Percentiles rank a stretch among this genome's conserved stretches.
Evolutionary conservation across 1,284 basidiomycete species (phyloP).

Genomic region (Fomitiporia mediterranea): DNA sequence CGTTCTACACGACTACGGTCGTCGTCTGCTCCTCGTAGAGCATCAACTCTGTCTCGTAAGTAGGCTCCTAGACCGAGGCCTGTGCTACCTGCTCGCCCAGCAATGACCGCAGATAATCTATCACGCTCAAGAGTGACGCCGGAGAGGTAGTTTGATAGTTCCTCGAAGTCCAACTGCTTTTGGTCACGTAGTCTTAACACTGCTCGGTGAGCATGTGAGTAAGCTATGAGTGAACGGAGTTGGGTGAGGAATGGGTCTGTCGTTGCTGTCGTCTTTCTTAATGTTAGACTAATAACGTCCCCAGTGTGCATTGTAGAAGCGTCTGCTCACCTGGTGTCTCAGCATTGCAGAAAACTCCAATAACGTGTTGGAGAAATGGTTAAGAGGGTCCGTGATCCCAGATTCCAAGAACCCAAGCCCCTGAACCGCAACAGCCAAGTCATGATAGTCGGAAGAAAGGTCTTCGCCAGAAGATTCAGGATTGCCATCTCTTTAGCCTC

Average conservation of each 20-base stretch:
- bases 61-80: constrained; percentile 86
- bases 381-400: constrained; percentile 94
- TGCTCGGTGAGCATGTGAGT: constrained; percentile 84
- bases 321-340: constrained; percentile 66
- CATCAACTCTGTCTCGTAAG: constrained; percentile 91
- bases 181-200: constrained; percentile 95
- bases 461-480: constrained; percentile 76
- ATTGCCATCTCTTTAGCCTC: constrained; percentile 78
- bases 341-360: constrained; percentile 87
- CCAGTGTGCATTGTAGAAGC: background rate
- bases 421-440: constrained; percentile 91
- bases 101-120: constrained; percentile 80
- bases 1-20: constrained; percentile 89
- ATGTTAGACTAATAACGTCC: constrained; percentile 34
- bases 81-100: constrained; percentile 74
- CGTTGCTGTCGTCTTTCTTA: constrained; percentile 58
- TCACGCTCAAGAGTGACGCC: constrained; percentile 91
- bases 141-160: constrained; percentile 92
- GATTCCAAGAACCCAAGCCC: constrained; percentile 96
- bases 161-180: constrained; percentile 98
- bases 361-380: constrained; percentile 93
- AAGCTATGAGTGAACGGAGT: constrained; percentile 84
- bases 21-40: constrained; percentile 87
- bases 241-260: constrained; percentile 87
- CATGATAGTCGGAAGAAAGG: constrained; percentile 94